These are phyloP conservation scores for Colletotrichum sp. DNA, from an alignment of 2,329 filamentous ascomycete genomes.

Conservation along the genomic window DNA sequence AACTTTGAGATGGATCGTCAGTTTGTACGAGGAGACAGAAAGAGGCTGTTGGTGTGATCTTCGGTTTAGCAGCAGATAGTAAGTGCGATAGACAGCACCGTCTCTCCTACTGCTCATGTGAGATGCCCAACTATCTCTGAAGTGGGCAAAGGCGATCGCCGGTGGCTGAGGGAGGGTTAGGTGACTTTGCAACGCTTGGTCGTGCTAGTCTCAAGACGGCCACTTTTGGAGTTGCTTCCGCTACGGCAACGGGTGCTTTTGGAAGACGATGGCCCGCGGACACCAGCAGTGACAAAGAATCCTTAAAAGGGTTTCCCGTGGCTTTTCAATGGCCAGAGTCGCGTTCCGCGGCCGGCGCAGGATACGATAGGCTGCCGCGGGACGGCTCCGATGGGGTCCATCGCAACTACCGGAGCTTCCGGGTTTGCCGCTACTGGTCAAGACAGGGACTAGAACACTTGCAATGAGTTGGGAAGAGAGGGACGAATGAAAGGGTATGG, in stretches of 20 bases:
- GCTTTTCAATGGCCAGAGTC: background rate
- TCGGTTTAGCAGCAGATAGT: background rate
- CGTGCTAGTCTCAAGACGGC: background rate
- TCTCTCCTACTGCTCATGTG: background rate
- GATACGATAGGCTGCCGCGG: background rate
- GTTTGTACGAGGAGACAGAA: background rate
- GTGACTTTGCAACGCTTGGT: background rate
- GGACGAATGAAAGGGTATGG: background rate
- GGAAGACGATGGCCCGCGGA: background rate
- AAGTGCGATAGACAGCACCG: background rate
- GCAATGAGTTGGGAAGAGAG: background rate
- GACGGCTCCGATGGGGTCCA: background rate
- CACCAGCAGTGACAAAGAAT: background rate
- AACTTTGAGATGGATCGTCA: background rate
- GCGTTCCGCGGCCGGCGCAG: background rate
- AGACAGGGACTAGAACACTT: background rate
- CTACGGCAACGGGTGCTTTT: background rate
- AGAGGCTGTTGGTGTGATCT: background rate
- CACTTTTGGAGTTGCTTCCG: background rate
- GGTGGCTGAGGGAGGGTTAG: background rate
- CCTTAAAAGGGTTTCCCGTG: background rate
- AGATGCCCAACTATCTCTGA: background rate
- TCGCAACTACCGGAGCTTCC: background rate
- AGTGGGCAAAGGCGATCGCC: background rate
- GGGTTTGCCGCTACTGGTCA: background rate